Evolutionary conservation across 257 asterid genomes (phyloP), one percentile per base, ranked within the genome.

Genomic region (Nicotiana knightiana): DNA sequence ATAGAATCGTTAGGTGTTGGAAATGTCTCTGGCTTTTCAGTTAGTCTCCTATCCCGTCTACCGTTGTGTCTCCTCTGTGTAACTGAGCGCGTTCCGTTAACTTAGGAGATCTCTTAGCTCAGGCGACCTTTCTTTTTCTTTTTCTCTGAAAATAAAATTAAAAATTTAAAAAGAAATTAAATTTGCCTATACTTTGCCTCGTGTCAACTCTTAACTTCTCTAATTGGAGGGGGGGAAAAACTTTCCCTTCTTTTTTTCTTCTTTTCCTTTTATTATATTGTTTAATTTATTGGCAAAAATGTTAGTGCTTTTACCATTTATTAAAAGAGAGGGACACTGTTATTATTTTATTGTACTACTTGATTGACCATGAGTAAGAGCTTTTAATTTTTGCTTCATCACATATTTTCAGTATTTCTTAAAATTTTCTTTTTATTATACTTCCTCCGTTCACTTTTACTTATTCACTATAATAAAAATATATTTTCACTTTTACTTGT

Each of bases 11-110:
- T 61, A 63, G 71, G 57, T 65, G 26, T 80, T 24, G 35, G 35
- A 32, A 32, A 3, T 26, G 16, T 66, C 53, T 32, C 46, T 68
- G 21, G 30, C 10, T 76, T 65, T 61, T 77, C 30, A 61, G 63
- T 84, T 67, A 81, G 76, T 53, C 86, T 91, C 61, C 83, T 83
- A 86, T 87, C 87, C 89, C 89, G 81, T 81, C 84, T 83, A 81
- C 84, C 82, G 82, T 87, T 88, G 85, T 43, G 88, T 83, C 82
- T 86, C 87, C 93, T 85, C 77, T 64, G 85, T 3, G 86, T 62
- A 85, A 86, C 82, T 83, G 84, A 83, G 80, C 79, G 80, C 76
- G 79, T 77, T 83, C 92, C 94, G 84, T 81, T 82, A 87, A 86
- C 86, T 70, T 81, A 86, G 94, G 94, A 70, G 4, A 53, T 39